Conservation (phyloP, 2,329 filamentous ascomycete genomes). For the Cyphellophora europaea region DNA sequence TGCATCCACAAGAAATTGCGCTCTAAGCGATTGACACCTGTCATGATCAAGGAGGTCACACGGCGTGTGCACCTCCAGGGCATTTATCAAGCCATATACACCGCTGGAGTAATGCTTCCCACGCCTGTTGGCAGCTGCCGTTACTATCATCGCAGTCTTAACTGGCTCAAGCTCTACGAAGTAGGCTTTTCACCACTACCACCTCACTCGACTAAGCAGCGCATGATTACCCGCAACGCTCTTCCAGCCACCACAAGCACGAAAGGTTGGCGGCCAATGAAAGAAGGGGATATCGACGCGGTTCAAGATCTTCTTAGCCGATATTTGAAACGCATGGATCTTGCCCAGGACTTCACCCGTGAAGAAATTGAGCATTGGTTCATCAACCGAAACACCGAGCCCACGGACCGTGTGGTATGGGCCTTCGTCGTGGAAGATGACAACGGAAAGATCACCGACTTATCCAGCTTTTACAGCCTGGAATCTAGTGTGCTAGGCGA, state of each 20-base stretch:
- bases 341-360: slow-evolving; percentile 70
- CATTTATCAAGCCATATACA: slow-evolving; percentile 94
- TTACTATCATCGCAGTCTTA: slow-evolving; percentile 87
- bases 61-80: slow-evolving; percentile 77
- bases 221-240: slow-evolving; percentile 78
- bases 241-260: slow-evolving; percentile 66
- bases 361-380: slow-evolving; percentile 87
- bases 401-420: slow-evolving; percentile 72
- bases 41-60: slow-evolving; percentile 96
- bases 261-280: slow-evolving; percentile 70
- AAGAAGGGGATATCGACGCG: slow-evolving; percentile 64
- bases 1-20: slow-evolving; percentile 97
- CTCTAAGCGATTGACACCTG: slow-evolving; percentile 80
- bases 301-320: slow-evolving; percentile 66
- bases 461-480: slow-evolving; percentile 93
- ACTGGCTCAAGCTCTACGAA: slow-evolving; percentile 95
- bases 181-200: slow-evolving; percentile 90
- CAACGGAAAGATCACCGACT: slow-evolving; percentile 81
- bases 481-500: slow-evolving; percentile 74
- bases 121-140: slow-evolving; percentile 87
- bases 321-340: slow-evolving; percentile 71
- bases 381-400: slow-evolving; percentile 53
- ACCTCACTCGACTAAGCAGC: slow-evolving; percentile 68
- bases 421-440: slow-evolving; percentile 77
- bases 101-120: slow-evolving; percentile 80